Base-by-base conservation (phyloP, 441 rosid species). In the Dalechampia spathulata region DNA sequence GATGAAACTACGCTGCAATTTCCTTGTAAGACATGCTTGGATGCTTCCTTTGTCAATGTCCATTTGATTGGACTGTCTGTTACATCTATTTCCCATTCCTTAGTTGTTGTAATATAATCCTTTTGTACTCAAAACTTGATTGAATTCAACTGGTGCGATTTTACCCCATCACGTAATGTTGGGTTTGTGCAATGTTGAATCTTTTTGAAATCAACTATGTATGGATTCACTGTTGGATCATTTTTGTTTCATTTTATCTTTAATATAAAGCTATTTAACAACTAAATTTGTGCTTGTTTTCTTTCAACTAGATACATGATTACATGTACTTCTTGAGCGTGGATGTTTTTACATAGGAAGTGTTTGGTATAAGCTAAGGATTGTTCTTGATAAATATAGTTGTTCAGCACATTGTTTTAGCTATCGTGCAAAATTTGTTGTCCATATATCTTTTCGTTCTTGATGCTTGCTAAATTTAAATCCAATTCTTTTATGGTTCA, bases 31-130 rank as follows among this genome's bases (percentile, higher is more conserved):
- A 14, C 46, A 38, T 21, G 28, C 14, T 28, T 40, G 16, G 34
- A 34, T 54, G 23, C 42, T 41, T 64, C 48, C 30, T 19, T 22
- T 5, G 52, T 41, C 46, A 51, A 32, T 20, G 11, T 60, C 57
- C 7, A 2, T 60, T 39, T 27, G 2, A 30, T 51, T 49, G 30
- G 41, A 22, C 28, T 30, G 48, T 32, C 6, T 42, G 6, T 26
- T 20, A 2, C 8, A 20, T 28, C n/a, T 12, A 21, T 22, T 43
- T 52, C 37, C 43, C 16, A 17, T 47, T 32, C 17, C n/a, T 16
- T 2, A 11, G 16, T 48, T 16, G 41, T 16, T 60, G 14, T 39
- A 49, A 12, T 37, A 19, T 21, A 23, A 34, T n/a, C n/a, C n/a
- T n/a, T n/a, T n/a, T n/a, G n/a, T n/a, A n/a, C n/a, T n/a, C n/a